Conservation (phyloP, 2,329 filamentous ascomycete species). For the Capronia coronata region DNA sequence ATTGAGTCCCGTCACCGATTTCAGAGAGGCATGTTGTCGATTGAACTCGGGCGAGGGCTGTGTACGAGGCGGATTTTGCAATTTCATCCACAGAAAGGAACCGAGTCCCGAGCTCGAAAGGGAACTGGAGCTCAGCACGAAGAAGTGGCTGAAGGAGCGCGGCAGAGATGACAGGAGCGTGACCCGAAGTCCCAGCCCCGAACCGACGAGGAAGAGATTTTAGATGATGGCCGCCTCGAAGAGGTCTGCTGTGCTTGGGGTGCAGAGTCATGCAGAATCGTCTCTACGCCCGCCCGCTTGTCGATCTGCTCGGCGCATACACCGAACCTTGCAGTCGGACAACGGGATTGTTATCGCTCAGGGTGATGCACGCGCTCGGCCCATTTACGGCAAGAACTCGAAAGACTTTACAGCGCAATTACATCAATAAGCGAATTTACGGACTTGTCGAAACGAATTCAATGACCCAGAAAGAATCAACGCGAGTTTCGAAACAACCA, state of each 20-base stretch:
- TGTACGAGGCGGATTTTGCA: conserved; percentile 94
- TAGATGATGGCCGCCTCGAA: conserved; percentile 36
- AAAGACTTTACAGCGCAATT: too few species aligned
- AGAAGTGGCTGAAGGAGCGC: conserved; percentile 88
- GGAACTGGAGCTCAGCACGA: conserved; percentile 79
- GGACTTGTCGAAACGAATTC: too few species aligned
- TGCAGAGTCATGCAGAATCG: too few species aligned
- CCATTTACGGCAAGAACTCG: too few species aligned
- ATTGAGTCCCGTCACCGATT: conserved; percentile 92
- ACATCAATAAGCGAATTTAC: too few species aligned
- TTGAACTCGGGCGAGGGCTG: conserved; percentile 93
- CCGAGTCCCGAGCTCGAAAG: conserved; percentile 80
- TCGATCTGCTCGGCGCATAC: too few species aligned
- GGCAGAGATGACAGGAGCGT: conserved; percentile 78
- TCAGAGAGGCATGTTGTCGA: conserved; percentile 92
- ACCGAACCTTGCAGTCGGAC: too few species aligned
- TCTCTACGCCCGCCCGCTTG: too few species aligned
- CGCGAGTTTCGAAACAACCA: too few species aligned
- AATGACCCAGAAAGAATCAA: too few species aligned
- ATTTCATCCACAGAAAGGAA: conserved; percentile 98
- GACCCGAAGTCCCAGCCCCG: conserved; percentile 76
- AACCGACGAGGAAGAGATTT: conserved; percentile 67
- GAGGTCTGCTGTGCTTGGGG: background rate
- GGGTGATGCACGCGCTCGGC: too few species aligned
- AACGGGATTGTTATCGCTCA: too few species aligned